phyloP scores from a whole-genome alignment of 2,329 filamentous ascomycete genomes.

The Penicillium sp. region DNA sequence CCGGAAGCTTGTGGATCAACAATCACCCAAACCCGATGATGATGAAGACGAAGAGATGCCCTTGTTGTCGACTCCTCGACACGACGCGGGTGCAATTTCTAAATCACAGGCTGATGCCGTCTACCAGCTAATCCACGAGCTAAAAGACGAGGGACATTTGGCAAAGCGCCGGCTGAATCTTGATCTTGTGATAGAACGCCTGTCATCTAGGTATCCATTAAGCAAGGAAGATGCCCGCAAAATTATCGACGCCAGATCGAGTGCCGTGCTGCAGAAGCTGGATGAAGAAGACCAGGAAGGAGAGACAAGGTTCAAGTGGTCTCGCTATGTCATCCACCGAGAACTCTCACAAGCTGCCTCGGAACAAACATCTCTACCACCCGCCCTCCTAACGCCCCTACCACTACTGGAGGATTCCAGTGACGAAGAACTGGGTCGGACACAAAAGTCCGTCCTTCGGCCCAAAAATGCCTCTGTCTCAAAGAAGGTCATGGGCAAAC shows the following conservation, averaged over 20 bases:
- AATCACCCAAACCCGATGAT: conserved; percentile 23
- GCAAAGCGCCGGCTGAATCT: conserved; percentile 43
- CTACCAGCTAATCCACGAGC: conserved; percentile 37
- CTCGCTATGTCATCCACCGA: conserved; percentile 42
- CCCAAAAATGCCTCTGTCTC: conserved; percentile 43
- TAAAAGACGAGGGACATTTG: conserved; percentile 41
- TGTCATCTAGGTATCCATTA: conserved; percentile 29
- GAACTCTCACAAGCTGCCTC: conserved; percentile 37
- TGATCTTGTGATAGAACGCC: conserved; percentile 35
- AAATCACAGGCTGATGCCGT: conserved; percentile 38
- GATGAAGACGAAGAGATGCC: conserved; percentile 20
- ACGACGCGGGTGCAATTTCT: conserved; percentile 27
- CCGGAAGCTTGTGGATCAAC: conserved; percentile 28
- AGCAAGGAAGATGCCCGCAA: conserved; percentile 36
- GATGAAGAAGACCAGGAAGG: conserved; percentile 33
- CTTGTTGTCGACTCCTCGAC: conserved; percentile 21
- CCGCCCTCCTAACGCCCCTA: conserved; percentile 35
- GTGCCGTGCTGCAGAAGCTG: conserved; percentile 34
- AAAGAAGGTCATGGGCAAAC: conserved; percentile 42
- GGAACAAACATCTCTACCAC: conserved; percentile 26
- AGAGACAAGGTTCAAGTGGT: conserved; percentile 37
- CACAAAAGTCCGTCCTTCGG: conserved; percentile 46
- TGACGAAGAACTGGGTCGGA: conserved; percentile 33
- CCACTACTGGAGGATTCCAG: conserved; percentile 36
- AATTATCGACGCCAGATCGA: conserved; percentile 36